Base-by-base conservation (phyloP, 768 basidiomycete genomes). In the Kwoniella sp. region DNA sequence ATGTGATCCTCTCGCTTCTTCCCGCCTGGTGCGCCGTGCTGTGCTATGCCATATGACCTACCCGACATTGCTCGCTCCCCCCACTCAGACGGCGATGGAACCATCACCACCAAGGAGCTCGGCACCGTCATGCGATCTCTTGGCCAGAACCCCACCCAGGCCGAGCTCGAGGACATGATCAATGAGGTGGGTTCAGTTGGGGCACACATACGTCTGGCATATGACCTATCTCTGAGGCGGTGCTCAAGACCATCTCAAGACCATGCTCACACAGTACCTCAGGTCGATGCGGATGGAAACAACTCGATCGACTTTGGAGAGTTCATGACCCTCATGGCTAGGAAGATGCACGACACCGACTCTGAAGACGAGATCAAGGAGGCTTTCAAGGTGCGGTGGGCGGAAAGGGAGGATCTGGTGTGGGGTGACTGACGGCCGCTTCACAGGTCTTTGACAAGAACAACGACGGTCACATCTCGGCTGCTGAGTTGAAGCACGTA, bases 311-410 rank as follows among this genome's bases (percentile, higher is more conserved):
- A 91, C 77, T 86, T 79, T 73, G 83, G 82, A 36, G 87, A 88
- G 75, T 89, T 89, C 77, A 78, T 73, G 64, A 88, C 89, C 37
- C 85, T 88, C 73, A 84, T 86, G 25, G 87, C 88, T 68, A 83
- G 87, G 32, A 89, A 89, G 78, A 89, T 89, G 87, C 84, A 84
- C 71, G 88, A 92, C 73, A 87, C 87, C 20, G 90, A 92, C 71
- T 82, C 82, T 63, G 89, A 95, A 76, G 90, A 91, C 75, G 92
- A 95, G 78, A 87, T 98, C 76, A 84, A 83, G 73, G 88, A 92
- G 79, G 93, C 93, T 22, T 98, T 98, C 83, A 87, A 87, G 76
- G 89, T 90, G 60, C 17, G 58, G 12, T 19, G 25, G 43, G 12
- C 25, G 6, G n/a, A 40, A 33, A 36, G 14, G 34, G 5, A 36